A percentile compares a stretch with the other conserved stretches of the same genome.
Conservation (phyloP, 768 basidiomycete species). For the Russula emetica region DNA sequence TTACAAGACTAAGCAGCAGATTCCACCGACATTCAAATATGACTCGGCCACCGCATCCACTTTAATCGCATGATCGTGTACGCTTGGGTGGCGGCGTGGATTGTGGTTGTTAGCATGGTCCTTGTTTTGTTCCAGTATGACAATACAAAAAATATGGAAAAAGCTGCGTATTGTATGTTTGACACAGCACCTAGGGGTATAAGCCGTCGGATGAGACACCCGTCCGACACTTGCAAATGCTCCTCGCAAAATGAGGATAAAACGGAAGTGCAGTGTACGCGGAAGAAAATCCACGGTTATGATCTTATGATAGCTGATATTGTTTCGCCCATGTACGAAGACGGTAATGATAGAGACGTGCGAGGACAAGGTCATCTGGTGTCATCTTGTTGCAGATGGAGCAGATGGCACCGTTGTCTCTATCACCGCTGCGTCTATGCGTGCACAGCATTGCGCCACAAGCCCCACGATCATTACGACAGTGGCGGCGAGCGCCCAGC, state of each 20-base stretch:
- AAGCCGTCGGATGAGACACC: background rate
- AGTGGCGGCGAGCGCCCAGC: background rate
- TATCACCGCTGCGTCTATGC: too few relatives aligned
- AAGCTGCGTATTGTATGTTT: background rate
- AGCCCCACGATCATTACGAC: background rate
- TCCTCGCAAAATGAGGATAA: constrained; percentile 52
- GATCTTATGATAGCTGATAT: too few relatives aligned
- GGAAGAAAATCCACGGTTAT: constrained; percentile 47
- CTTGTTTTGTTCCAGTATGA: constrained; percentile 21
- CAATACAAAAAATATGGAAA: constrained; percentile 21
- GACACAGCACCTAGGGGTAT: background rate
- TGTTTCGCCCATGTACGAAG: too few relatives aligned
- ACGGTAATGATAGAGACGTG: constrained; percentile 64
- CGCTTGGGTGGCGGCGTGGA: background rate
- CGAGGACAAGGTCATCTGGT: constrained; percentile 40
- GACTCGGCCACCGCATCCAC: constrained; percentile 94
- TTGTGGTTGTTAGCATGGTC: constrained; percentile 11
- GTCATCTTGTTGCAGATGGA: too few relatives aligned
- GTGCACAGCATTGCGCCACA: too few relatives aligned
- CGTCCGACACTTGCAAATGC: constrained; percentile 43
- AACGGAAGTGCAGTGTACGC: constrained; percentile 65
- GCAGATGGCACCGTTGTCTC: too few relatives aligned
- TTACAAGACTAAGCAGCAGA: constrained; percentile 98
- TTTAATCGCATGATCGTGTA: constrained; percentile 60
- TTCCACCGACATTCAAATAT: constrained; percentile 98